These are phyloP conservation scores for Penicillium sp. DNA, from an alignment of 2,329 filamentous ascomycete species.

Conservation along the genomic window DNA sequence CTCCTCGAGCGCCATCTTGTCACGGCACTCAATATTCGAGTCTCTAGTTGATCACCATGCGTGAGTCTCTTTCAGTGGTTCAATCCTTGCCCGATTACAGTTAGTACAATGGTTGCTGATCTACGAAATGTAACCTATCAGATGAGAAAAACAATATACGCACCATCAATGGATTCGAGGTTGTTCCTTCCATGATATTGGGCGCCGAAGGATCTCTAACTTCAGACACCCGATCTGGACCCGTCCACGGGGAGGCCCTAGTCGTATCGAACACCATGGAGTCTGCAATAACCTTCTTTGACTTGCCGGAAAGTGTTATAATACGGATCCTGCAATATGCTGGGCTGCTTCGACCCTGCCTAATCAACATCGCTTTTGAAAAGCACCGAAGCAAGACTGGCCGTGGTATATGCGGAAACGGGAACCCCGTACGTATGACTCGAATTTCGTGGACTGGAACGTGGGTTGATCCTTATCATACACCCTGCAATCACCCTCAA, in stretches of 20 bases:
- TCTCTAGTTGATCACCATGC: neutral
- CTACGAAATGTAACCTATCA: neutral
- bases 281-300: conserved; percentile 19
- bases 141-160: neutral
- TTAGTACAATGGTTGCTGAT: neutral
- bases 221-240: neutral
- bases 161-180: neutral
- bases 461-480: conserved; percentile 16
- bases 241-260: neutral
- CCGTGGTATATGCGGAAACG: neutral
- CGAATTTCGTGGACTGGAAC: conserved; percentile 6
- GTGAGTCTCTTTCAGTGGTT: conserved; percentile 2
- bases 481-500: conserved; percentile 25
- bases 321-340: conserved; percentile 28
- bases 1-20: neutral
- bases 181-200: neutral
- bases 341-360: conserved; percentile 28
- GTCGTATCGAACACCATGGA: neutral
- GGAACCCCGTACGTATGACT: conserved; percentile 13
- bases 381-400: conserved; percentile 13
- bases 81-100: neutral
- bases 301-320: conserved; percentile 27
- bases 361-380: conserved; percentile 26
- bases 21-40: neutral
- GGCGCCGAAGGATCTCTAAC: neutral